These are phyloP conservation scores for Babesia bovis DNA, from an alignment of 169 alveolate genomes.

Conservation along the genomic window DNA sequence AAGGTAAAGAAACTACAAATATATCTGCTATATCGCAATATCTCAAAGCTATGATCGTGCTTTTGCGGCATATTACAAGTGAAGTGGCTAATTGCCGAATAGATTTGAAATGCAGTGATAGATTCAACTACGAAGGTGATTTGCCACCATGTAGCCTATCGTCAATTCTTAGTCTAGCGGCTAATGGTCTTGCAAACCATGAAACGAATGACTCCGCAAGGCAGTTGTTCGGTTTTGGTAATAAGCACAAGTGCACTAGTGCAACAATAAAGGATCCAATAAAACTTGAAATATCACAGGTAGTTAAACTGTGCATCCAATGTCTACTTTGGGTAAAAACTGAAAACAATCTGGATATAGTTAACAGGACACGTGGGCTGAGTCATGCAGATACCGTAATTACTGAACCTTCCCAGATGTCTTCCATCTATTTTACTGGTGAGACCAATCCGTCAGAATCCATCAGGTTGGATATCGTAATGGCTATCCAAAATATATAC, in stretches of 20 bases:
- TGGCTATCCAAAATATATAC: slow-evolving; percentile 46
- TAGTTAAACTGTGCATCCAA: slow-evolving; percentile 51
- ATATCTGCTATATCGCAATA: slow-evolving; percentile 46
- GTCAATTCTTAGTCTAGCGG: not conserved
- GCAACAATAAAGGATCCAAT: slow-evolving; percentile 9
- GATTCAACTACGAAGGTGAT: slow-evolving; percentile 8
- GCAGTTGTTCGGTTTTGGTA: slow-evolving; percentile 4
- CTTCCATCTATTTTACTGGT: not conserved
- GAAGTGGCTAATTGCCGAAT: slow-evolving; percentile 4
- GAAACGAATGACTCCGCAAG: not conserved
- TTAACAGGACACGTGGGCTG: not conserved
- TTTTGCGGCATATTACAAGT: slow-evolving; percentile 41
- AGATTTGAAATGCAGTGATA: slow-evolving; percentile 11
- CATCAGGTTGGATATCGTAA: slow-evolving; percentile 30
- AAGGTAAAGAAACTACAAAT: slow-evolving; percentile 35
- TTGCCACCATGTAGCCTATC: slow-evolving; percentile 15
- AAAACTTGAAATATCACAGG: slow-evolving; percentile 37
- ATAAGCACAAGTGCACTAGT: slow-evolving; percentile 7
- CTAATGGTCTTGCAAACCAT: not conserved
- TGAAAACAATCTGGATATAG: slow-evolving; percentile 2
- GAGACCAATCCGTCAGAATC: not conserved
- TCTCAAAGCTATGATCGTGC: slow-evolving; percentile 37
- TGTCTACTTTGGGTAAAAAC: slow-evolving; percentile 50
- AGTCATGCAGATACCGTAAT: not conserved
- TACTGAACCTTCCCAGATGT: not conserved